Base-by-base conservation (phyloP, 108 stramenopile genomes). In the Skeletonema potamos region DNA sequence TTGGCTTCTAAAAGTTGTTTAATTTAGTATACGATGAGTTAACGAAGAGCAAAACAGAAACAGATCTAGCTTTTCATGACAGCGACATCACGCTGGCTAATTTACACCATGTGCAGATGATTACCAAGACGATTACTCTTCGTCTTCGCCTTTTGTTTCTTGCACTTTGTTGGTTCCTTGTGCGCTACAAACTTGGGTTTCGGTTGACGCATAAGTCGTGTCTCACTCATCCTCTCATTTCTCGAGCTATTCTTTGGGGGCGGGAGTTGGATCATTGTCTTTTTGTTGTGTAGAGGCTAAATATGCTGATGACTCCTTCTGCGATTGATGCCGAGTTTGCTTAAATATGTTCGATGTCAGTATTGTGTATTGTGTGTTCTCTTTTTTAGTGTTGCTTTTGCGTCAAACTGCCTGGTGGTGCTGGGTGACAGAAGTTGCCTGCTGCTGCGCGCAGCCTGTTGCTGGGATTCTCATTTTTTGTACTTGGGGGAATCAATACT, bases 141-240 rank as follows among this genome's bases (percentile, higher is more conserved):
- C 30, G 3, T 57, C 27, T 27, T 27, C 56, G 56, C 56, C 20
- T 57, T 57, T 29, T 57, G 27, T 29, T 57, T 57, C 56, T 57
- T 57, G 27, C 56, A n/a, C 9, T 29, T 57, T 2, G 56, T 57
- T 29, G 55, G 55, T 12, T 26, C 55, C 55, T 57, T 57, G 56
- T 57, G 56, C 11, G 56, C 56, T 27, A 57, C 56, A 5, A 57
- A 57, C 56, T 57, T 57, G 56, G 30, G 56, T 30, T 57, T 13
- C 13, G 56, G 30, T n/a, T 27, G 27, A 29, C 2, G 0, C 56
- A 24, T 6, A 22, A 22, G 56, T 20, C 15, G 56, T 57, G 22
- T 51, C 48, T 51, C 48, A 51, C 48, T 22, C 48, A 51, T 41
- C 39, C 39, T 41, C 15, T 41, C 39, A 41, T 41, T 41, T 15